phyloP scores from a whole-genome alignment of 805 yeast species.

The Cyberlindnera maritima region DNA sequence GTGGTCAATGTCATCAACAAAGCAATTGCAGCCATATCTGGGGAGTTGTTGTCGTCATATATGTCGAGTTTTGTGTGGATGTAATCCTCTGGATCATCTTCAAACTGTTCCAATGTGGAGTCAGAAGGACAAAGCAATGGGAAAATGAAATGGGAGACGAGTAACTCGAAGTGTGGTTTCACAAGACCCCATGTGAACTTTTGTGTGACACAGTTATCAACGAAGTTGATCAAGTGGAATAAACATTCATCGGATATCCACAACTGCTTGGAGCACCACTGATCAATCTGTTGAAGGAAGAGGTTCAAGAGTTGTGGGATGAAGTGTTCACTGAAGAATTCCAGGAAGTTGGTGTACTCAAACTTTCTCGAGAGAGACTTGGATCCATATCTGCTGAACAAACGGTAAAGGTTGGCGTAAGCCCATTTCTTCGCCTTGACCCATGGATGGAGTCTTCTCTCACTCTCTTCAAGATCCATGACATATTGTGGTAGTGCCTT shows the following conservation, averaged over 20 bases:
- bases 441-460: conserved; percentile 55
- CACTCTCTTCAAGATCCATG: conserved; percentile 48
- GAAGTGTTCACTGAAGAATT: conserved; percentile 51
- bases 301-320: conserved; percentile 72
- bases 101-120: conserved; percentile 68
- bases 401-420: conserved; percentile 67
- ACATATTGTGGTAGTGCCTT: conserved; percentile 56
- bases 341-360: conserved; percentile 59
- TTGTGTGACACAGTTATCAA: conserved; percentile 57
- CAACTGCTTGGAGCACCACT: conserved; percentile 61
- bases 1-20: conserved; percentile 70
- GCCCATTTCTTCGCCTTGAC: conserved; percentile 88
- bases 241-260: conserved; percentile 73
- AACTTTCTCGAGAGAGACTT: conserved; percentile 42
- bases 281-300: conserved; percentile 62
- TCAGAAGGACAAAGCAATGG: conserved; percentile 73
- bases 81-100: conserved; percentile 86
- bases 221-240: conserved; percentile 60
- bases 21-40: conserved; percentile 78
- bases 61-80: conserved; percentile 69
- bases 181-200: conserved; percentile 65
- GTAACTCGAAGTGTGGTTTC: conserved; percentile 59
- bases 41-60: conserved; percentile 58
- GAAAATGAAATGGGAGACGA: conserved; percentile 69
- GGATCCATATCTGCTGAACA: conserved; percentile 71